Conservation (phyloP, 306 rosid genomes). For the Trifolium subterraneum region DNA sequence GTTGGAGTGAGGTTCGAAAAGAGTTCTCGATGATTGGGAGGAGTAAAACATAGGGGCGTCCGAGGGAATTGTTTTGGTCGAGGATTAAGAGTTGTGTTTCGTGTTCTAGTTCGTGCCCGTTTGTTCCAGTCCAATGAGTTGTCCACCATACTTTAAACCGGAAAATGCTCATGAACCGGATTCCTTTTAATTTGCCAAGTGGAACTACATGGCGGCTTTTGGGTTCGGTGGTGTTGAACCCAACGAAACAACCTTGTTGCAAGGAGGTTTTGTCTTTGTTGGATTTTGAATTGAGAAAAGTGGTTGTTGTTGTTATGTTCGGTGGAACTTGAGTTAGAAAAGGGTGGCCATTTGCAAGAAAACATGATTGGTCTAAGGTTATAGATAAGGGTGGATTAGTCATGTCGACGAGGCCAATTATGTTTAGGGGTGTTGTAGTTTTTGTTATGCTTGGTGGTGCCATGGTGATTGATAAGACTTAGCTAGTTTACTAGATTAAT, state of each 20-base stretch:
- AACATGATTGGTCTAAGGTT: constrained; percentile 49
- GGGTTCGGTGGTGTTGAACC: constrained; percentile 54
- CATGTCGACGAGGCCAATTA: constrained; percentile 8
- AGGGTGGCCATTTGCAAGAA: constrained; percentile 61
- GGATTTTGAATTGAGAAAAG: constrained; percentile 39
- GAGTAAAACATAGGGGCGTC: constrained; percentile 65
- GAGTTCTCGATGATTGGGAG: constrained; percentile 68
- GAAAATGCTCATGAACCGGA: constrained; percentile 69
- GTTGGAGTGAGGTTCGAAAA: constrained; percentile 64
- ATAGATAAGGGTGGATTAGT: constrained; percentile 41
- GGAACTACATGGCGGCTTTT: constrained; percentile 58
- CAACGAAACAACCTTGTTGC: constrained; percentile 61
- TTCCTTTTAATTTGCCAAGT: constrained; percentile 56
- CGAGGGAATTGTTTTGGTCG: constrained; percentile 40
- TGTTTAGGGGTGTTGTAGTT: constrained; percentile 19
- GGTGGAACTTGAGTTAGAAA: constrained; percentile 60
- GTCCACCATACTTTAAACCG: constrained; percentile 87
- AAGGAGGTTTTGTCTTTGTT: constrained; percentile 15
- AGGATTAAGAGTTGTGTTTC: constrained; percentile 74
- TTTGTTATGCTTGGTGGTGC: constrained; percentile 73
- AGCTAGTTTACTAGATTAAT: background rate
- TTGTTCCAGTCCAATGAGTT: constrained; percentile 66
- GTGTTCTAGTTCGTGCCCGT: constrained; percentile 61
- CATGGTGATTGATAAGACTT: constrained; percentile 40
- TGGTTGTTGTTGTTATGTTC: constrained; percentile 49